phyloP scores from a whole-genome alignment of 2,329 filamentous ascomycete genomes.

The Xylariaceae sp. region DNA sequence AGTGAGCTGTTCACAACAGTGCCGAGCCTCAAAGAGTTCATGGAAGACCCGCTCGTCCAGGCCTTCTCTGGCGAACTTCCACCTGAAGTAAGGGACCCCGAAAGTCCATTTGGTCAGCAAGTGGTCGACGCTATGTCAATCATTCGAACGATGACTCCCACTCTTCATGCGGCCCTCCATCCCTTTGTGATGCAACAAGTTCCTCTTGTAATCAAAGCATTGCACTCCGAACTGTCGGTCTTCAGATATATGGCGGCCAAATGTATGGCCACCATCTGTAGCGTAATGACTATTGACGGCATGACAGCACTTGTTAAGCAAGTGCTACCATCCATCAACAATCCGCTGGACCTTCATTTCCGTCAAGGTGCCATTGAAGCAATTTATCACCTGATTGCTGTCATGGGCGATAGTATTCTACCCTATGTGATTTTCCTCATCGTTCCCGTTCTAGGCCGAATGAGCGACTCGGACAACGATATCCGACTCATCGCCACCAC shows the following conservation, averaged over 20 bases:
- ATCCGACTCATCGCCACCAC: slow-evolving; percentile 92
- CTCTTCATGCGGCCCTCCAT: slow-evolving; percentile 68
- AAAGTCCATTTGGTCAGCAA: slow-evolving; percentile 76
- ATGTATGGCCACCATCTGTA: slow-evolving; percentile 95
- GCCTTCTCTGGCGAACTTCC: slow-evolving; percentile 72
- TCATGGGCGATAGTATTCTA: slow-evolving; percentile 94
- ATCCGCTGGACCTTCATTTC: slow-evolving; percentile 79
- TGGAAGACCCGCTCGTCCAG: slow-evolving; percentile 71
- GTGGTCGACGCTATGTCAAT: slow-evolving; percentile 92
- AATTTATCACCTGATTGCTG: slow-evolving; percentile 94
- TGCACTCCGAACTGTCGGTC: slow-evolving; percentile 84
- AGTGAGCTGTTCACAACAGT: slow-evolving; percentile 72
- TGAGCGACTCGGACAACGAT: slow-evolving; percentile 98
- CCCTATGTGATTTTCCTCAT: slow-evolving; percentile 99
- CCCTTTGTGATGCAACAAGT: slow-evolving; percentile 77
- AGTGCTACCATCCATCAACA: slow-evolving; percentile 86
- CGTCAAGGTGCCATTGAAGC: slow-evolving; percentile 92
- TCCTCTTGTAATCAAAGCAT: slow-evolving; percentile 77
- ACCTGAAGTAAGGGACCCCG: slow-evolving; percentile 64
- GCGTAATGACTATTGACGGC: slow-evolving; percentile 87
- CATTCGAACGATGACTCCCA: slow-evolving; percentile 88
- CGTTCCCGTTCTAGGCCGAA: slow-evolving; percentile 89
- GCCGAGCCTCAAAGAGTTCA: slow-evolving; percentile 72
- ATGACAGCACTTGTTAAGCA: slow-evolving; percentile 95
- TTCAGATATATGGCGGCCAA: slow-evolving; percentile 96